Conservation (phyloP, 345 rosid species). For the Psidium friedrichsthalianum region DNA sequence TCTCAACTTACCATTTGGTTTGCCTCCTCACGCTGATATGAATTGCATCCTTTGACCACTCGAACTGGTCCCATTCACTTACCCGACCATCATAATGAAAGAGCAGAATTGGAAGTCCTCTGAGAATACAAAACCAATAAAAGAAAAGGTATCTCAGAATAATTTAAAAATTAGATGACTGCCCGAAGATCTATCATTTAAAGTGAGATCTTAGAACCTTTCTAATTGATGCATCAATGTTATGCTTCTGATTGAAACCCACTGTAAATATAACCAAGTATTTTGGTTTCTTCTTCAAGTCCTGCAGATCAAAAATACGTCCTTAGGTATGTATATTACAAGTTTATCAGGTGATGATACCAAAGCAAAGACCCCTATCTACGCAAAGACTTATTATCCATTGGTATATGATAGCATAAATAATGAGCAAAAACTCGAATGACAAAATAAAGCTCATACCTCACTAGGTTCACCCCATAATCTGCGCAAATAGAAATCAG, state of each 20-base stretch:
- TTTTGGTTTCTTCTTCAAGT: conserved; percentile 67
- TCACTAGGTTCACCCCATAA: conserved; percentile 95
- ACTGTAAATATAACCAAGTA: conserved; percentile 82
- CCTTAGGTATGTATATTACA: background rate
- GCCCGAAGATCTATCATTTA: background rate
- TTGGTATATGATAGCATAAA: background rate
- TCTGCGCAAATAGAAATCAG: conserved; percentile 77
- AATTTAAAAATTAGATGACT: background rate
- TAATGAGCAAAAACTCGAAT: background rate
- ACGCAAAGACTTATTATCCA: background rate
- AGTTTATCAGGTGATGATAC: background rate
- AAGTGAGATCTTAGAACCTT: conserved; percentile 33
- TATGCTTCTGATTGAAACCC: conserved; percentile 60
- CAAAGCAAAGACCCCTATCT: background rate
- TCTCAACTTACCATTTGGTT: conserved; percentile 63
- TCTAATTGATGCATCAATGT: conserved; percentile 59
- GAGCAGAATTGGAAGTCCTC: conserved; percentile 83
- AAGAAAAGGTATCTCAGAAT: conserved; percentile 11
- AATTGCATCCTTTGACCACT: conserved; percentile 78
- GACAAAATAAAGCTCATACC: conserved; percentile 27
- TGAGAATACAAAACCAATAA: conserved; percentile 40
- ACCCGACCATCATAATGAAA: conserved; percentile 86
- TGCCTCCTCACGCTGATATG: conserved; percentile 72
- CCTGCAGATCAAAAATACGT: conserved; percentile 20
- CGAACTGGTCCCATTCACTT: conserved; percentile 86